Evolutionary conservation across 2,329 filamentous ascomycete species (phyloP), one percentile per base, ranked within the genome.

Genomic region (Arthrinium puccinioides): DNA sequence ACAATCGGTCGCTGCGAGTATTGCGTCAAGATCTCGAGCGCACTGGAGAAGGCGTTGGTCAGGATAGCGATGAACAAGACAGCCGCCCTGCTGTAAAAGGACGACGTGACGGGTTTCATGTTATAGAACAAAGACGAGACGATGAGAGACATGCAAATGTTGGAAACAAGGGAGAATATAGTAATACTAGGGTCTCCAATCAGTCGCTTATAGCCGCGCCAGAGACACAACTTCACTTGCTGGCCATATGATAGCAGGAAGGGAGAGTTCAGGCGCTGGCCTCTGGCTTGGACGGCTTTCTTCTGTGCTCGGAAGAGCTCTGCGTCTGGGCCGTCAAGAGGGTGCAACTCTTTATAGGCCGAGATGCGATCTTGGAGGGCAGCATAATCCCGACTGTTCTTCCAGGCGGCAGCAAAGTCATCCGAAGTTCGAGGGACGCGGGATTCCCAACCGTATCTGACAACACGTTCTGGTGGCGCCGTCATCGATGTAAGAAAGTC

Each of bases 401-500:
- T 54, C 69, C 69, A 72, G 33, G 59, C 60, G 2, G 44, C 38
- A 43, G 70, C 81, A 48, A 87, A 87, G 2, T 87, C 83, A 29
- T 84, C 80, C 0, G 84, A 69, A 0, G 82, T 86, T 3, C 79
- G 69, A 1, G 83, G 83, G 0, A 82, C 76, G 31, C 63, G 65
- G 38, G 65, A 57, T 47, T 84, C 78, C 58, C 72, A 79, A 0
- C 82, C 82, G 6, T 66, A 50, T 2, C 66, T 64, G 0, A 72
- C 58, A 31, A 62, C 60, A 21, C 82, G 69, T 56, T 85, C 81
- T 1, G 61, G 54, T 0, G 79, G 76, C 46, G 80, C 82, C 0
- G 82, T 85, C 23, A 86, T 63, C 0, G 76, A 78, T 0, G 82
- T 86, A 8, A 86, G 61, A 50, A 86, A 87, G 48, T 86, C 82